Percentiles rank a stretch among this genome's conserved stretches.
These are phyloP conservation scores for Funneliformis geosporum DNA, from an alignment of 192 early-diverging fungal species.

Conservation along the genomic window DNA sequence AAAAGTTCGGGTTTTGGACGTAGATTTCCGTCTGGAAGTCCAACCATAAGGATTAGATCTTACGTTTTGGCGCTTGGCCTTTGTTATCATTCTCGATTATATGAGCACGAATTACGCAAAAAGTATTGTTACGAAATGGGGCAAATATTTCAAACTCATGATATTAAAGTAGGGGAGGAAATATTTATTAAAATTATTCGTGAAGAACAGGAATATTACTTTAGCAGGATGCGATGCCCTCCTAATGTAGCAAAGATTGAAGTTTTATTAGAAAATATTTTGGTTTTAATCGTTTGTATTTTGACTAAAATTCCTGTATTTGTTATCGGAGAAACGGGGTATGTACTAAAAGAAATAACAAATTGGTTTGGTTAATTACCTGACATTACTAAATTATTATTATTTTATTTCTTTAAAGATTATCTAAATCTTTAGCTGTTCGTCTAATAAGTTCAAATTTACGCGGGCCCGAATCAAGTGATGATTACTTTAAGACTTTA, in stretches of 20 bases:
- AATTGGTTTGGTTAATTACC: too few species aligned
- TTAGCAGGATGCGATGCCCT: not conserved
- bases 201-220: constrained; percentile 17
- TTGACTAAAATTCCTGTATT: constrained; percentile 31
- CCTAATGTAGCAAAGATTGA: not conserved
- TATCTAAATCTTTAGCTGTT: constrained; percentile 29
- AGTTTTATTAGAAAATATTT: constrained; percentile 24
- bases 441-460: constrained; percentile 26
- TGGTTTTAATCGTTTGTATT: constrained; percentile 27
- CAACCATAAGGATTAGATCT: not conserved
- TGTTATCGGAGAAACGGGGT: constrained; percentile 24
- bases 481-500: constrained; percentile 27
- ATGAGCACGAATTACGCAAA: not conserved
- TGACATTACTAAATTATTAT: too few species aligned
- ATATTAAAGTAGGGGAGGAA: not conserved
- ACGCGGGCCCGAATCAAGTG: constrained; percentile 24
- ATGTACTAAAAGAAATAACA: not conserved
- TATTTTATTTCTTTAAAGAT: not conserved
- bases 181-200: constrained; percentile 4
- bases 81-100: constrained; percentile 21
- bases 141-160: not conserved
- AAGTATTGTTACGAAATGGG: not conserved
- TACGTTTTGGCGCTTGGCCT: constrained; percentile 16
- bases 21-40: too few species aligned
- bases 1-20: not conserved